A percentile compares a stretch with the other conserved stretches of the same genome.
phyloP scores from a whole-genome alignment of 2,329 filamentous ascomycete species.

The Verticillium klebahnii region DNA sequence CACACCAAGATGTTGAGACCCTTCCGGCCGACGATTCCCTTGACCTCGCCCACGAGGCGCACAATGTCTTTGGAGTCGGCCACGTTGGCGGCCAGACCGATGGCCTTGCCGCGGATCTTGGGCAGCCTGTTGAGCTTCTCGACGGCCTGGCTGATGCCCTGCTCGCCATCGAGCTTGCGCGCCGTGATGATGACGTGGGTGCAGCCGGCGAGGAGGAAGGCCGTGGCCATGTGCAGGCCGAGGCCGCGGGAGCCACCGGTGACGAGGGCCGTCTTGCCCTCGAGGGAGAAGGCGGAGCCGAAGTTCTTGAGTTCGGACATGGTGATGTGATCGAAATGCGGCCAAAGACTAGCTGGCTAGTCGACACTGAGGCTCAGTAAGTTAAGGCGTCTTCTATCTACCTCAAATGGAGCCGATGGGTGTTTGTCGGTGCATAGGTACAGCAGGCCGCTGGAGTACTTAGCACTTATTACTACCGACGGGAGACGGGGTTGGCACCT shows the following conservation, averaged over 20 bases:
- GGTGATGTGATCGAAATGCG: not conserved
- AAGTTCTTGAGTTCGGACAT: constrained; percentile 25
- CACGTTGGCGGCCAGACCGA: constrained; percentile 62
- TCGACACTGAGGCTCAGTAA: not conserved
- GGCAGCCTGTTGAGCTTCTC: constrained; percentile 61
- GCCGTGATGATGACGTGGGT: constrained; percentile 70
- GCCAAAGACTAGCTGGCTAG: not conserved
- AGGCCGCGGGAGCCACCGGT: constrained; percentile 47
- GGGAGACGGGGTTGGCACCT: not conserved
- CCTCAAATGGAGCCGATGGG: too few relatives aligned
- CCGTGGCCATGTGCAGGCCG: constrained; percentile 59
- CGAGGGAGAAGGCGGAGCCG: constrained; percentile 23
- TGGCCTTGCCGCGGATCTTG: constrained; percentile 51
- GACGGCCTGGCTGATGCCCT: constrained; percentile 53
- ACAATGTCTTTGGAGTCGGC: constrained; percentile 58
- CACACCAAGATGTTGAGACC: constrained; percentile 64
- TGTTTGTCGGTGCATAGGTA: not conserved
- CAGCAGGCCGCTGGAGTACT: not conserved
- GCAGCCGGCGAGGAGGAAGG: constrained; percentile 65
- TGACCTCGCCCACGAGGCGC: constrained; percentile 52
- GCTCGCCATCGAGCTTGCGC: constrained; percentile 59
- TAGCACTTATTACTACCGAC: not conserved
- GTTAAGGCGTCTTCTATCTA: too few relatives aligned
- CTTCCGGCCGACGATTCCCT: constrained; percentile 48
- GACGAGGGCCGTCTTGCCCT: constrained; percentile 38